Base-by-base conservation (phyloP, 208 protist species). In the Perkinsela sp. region DNA sequence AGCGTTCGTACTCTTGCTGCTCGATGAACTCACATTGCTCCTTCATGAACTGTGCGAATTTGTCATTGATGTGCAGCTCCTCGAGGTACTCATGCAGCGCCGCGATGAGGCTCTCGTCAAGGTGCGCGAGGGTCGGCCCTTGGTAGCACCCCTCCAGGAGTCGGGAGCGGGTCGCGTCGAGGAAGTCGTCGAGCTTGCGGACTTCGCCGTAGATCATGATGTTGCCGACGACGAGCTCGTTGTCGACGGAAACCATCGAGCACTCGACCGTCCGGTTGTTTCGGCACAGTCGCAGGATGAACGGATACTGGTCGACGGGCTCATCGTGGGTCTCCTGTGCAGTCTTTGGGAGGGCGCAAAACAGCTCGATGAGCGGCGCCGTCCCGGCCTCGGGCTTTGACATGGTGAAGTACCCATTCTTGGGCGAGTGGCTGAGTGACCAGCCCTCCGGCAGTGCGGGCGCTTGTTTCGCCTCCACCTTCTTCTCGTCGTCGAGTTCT, bases 1-100 rank as follows among this genome's bases (percentile, higher is more conserved):
- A 90, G 48, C 32, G 65, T 75, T 90, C 85, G 71, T 90, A 90
- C 77, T 90, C 82, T 66, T 73, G 72, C 75, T 90, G 85, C 75
- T 90, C 85, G 0, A 84, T 71, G 80, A 80, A 88, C 2, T 86
- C 74, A 0, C 81, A 77, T 74, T 87, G 84, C 72, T 86, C 79
- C 1, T 79, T 80, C 28, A 90, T 69, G 68, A 84, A 87, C 74
- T 90, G 81, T 0, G 76, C 85, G 67, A 88, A 82, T 30, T 81
- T 76, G 70, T 90, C 85, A 66, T 90, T 83, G 1, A 90, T 77
- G 31, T 72, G 72, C 13, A 81, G 80, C 77, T 88, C 85, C 30
- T 81, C 82, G 66, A 90, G 68, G 76, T 77, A 88, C 31, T 76
- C 69, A 69, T 90, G 82, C 32, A 90, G 68, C 29, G 80, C 81